Evolutionary conservation across 2,329 filamentous ascomycete species (phyloP), one percentile per base, ranked within the genome.

Genomic region (Penicillium sp.): DNA sequence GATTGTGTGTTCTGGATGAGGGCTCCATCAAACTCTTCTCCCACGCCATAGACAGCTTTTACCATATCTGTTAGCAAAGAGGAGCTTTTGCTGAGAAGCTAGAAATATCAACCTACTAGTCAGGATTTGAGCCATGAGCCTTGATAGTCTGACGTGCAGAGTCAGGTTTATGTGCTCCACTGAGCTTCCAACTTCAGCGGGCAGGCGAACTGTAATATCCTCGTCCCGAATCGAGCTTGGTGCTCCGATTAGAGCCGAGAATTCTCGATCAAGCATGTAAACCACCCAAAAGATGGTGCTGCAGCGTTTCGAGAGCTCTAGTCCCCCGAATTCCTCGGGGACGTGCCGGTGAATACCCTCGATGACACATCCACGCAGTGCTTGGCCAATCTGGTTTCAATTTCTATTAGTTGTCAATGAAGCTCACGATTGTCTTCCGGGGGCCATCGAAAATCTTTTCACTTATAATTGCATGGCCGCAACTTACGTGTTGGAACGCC

Each of bases 401-500:
- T 6, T 3, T 35, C 12, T n/a, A 6, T 34, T 13, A 18, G 18
- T 18, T 18, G 18, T 18, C 18, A 2, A 18, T 18, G 18, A 18
- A 18, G 18, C 18, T 18, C 18, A 18, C 18, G 18, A 18, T 18
- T 18, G 18, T 18, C 18, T 18, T 18, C 18, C 18, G 3, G 18
- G 1, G 18, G 18, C 18, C 18, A 18, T 18, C 18, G 18, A 18
- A 18, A 18, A 2, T 18, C 18, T 3, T 18, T 18, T 18, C 18
- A 18, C 18, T 18, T 3, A 18, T 18, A 18, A 18, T 3, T 18
- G 18, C 18, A 18, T 18, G 18, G 18, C 18, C 18, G 18, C 18
- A 18, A 38, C 64, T 50, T n/a, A 70, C 69, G 45, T 71, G 66
- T 9, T 71, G 67, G 26, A 68, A 71, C 0, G 69, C 69, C 1